A percentile compares a stretch with the other conserved stretches of the same genome.
phyloP scores from a whole-genome alignment of 768 basidiomycete genomes.

The Sporobolomyces roseus region DNA sequence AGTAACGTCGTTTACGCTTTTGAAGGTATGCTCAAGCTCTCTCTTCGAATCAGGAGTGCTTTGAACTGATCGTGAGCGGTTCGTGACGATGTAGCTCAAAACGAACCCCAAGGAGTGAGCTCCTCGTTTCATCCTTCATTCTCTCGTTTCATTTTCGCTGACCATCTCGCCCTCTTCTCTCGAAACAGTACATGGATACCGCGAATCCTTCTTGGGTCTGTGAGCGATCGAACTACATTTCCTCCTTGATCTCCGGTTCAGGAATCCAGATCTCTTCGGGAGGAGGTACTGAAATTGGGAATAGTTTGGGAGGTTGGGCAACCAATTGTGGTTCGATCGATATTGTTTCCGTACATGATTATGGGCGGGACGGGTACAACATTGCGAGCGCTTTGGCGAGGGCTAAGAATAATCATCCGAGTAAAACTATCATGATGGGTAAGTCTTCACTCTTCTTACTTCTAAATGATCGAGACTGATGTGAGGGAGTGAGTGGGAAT shows the following conservation, averaged over 20 bases:
- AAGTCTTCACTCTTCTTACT: not conserved
- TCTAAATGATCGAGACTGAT: too few relatives aligned
- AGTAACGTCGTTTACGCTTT: constrained; percentile 43
- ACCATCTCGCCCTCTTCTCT: not conserved
- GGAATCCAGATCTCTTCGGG: constrained; percentile 43
- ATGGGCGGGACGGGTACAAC: constrained; percentile 36
- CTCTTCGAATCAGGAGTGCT: not conserved
- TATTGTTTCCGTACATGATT: constrained; percentile 46
- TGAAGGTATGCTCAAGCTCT: constrained; percentile 18
- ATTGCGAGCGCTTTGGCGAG: constrained; percentile 33
- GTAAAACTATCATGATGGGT: constrained; percentile 42
- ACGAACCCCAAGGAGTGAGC: constrained; percentile 43
- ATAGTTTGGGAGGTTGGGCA: constrained; percentile 43
- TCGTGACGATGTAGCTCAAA: constrained; percentile 28
- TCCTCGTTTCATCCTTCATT: too few relatives aligned
- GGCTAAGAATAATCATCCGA: constrained; percentile 25
- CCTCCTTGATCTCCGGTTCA: constrained; percentile 33
- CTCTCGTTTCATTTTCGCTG: not conserved
- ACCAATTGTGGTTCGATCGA: constrained; percentile 43
- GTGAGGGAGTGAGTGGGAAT: too few relatives aligned
- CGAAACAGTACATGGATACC: constrained; percentile 39
- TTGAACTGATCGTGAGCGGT: too few relatives aligned
- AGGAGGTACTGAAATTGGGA: constrained; percentile 42
- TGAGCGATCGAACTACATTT: constrained; percentile 41
- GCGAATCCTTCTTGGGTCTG: constrained; percentile 43